Evolutionary conservation across 2,329 filamentous ascomycete genomes (phyloP), one percentile per base, ranked within the genome.

Genomic region (Colletotrichum sp.): DNA sequence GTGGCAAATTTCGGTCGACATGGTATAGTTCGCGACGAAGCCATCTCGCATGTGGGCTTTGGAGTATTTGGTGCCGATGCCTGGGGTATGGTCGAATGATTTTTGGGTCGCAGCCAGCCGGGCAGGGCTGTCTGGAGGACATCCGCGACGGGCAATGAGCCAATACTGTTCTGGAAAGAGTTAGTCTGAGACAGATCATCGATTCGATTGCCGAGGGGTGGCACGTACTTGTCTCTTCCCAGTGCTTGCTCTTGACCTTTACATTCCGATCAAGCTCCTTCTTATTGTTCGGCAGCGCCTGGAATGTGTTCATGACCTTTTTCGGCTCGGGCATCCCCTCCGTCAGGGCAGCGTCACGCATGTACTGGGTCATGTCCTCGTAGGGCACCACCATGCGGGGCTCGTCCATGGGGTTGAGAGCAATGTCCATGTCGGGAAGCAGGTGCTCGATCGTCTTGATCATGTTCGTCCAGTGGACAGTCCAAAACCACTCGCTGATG

Each of bases 401-500:
- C 80, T 94, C 92, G 78, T 94, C 93, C 88, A 94, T 91, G 36
- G 90, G 87, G 77, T 94, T 94, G 75, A 94, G 86, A 1, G 92
- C 88, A 74, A 94, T 87, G 76, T 94, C 92, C 89, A 94, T 92
- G 79, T 94, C 92, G 3, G 92, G 92, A 18, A 94, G 84, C 70
- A 90, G 75, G 52, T 89, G 83, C 77, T 90, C 87, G n/a, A 92
- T 86, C 0, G 87, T 87, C 73, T 87, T 84, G 79, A 91, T 85
- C 84, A 92, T 84, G 66, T 88, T 82, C 36, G 89, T 82, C 90
- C 90, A 91, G 74, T 92, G 88, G 78, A 87, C 82, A 5, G 88
- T 91, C 90, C 88, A 92, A 79, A 90, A 91, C 89, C 88, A 92
- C 77, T 89, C 88, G 80, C 87, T 91, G 26, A 81, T 83, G 2